Conservation (phyloP, 768 basidiomycete genomes). For the Hygrocybe punicea region DNA sequence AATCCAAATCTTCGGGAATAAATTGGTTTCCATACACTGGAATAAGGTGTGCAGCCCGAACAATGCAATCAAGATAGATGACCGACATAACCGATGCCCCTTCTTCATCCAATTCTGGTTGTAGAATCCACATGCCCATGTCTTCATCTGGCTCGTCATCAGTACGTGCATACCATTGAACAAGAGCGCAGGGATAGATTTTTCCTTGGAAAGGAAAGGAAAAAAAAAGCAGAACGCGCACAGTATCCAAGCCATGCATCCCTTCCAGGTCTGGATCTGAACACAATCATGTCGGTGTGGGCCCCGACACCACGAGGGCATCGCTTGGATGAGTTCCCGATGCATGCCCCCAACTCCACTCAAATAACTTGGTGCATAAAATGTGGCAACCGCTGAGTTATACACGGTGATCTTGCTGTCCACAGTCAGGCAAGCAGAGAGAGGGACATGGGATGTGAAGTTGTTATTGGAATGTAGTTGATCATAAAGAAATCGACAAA, state of each 20-base stretch:
- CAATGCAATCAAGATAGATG: slow-evolving; percentile 29
- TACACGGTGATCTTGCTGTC: background rate
- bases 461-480: background rate
- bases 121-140: slow-evolving; percentile 20
- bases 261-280: slow-evolving; percentile 11
- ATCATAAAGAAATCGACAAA: slow-evolving; percentile 26
- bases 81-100: background rate
- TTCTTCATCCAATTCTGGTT: slow-evolving; percentile 11
- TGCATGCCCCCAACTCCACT: slow-evolving; percentile 26
- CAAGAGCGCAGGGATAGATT: slow-evolving; percentile 11
- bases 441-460: background rate
- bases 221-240: slow-evolving; percentile 28
- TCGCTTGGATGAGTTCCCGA: slow-evolving; percentile 21
- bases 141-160: no score
- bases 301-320: background rate
- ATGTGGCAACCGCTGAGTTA: slow-evolving; percentile 15
- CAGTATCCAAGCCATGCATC: slow-evolving; percentile 27
- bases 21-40: slow-evolving; percentile 11
- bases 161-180: slow-evolving; percentile 8
- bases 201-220: background rate
- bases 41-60: slow-evolving; percentile 7
- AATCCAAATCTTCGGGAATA: slow-evolving; percentile 8
- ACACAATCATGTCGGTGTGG: slow-evolving; percentile 22
- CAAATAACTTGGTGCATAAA: slow-evolving; percentile 28
- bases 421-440: background rate